Conservation (phyloP, 495 filamentous ascomycete species). For the Penicillium antarcticum region DNA sequence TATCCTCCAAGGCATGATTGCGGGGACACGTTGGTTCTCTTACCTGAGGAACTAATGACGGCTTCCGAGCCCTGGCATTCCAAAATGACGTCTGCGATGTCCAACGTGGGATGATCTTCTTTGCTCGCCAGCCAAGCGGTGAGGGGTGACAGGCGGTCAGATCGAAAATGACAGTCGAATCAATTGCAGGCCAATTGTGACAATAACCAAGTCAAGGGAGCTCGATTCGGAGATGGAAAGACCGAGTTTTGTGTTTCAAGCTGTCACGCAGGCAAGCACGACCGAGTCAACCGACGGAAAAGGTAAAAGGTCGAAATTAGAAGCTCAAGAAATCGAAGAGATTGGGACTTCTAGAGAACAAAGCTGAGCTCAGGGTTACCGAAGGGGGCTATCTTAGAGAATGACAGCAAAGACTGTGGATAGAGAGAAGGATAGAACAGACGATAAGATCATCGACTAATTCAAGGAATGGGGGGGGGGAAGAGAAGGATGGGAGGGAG, state of each 20-base stretch:
- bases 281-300: slow-evolving; percentile 8
- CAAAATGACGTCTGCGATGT: slow-evolving; percentile 27
- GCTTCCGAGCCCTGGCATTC: slow-evolving; percentile 23
- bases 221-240: slow-evolving; percentile 30
- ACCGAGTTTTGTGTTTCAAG: slow-evolving; percentile 36
- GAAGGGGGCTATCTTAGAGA: slow-evolving; percentile 31
- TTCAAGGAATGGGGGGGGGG: slow-evolving; percentile 33
- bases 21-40: slow-evolving; percentile 6
- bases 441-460: slow-evolving; percentile 29
- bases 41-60: slow-evolving; percentile 27
- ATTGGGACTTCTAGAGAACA: slow-evolving; percentile 2
- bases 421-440: slow-evolving; percentile 23
- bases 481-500: slow-evolving; percentile 12
- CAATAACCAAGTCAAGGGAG: slow-evolving; percentile 17
- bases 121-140: slow-evolving; percentile 15
- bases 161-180: slow-evolving; percentile 9
- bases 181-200: slow-evolving; percentile 18
- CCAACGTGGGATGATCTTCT: slow-evolving; percentile 24
- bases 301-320: slow-evolving; percentile 3
- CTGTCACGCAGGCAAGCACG: slow-evolving; percentile 15
- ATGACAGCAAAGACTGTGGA: slow-evolving; percentile 33
- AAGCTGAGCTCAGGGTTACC: slow-evolving; percentile 11
- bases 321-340: slow-evolving; percentile 6
- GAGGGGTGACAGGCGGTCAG: slow-evolving; percentile 5
- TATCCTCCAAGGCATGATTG: not conserved